These are phyloP conservation scores for Leccinum boreale DNA, from an alignment of 768 basidiomycete genomes.

Conservation along the genomic window DNA sequence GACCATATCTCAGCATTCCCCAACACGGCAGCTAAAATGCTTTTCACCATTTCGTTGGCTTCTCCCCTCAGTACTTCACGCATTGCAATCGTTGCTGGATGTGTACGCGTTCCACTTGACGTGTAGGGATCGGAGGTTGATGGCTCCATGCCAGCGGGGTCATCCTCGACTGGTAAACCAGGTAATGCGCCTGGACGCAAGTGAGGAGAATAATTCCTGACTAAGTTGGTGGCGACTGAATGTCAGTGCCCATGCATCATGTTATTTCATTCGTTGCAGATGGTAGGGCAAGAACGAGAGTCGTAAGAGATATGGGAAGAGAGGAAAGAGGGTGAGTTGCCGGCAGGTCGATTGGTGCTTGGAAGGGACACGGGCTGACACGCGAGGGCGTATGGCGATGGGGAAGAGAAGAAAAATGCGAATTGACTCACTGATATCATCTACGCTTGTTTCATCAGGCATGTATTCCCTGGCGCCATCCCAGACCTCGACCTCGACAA, in stretches of 20 bases:
- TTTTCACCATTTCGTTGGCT: constrained; percentile 73
- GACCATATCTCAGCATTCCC: constrained; percentile 49
- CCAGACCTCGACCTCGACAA: constrained; percentile 66
- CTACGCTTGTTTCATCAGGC: constrained; percentile 64
- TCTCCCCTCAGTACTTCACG: constrained; percentile 57
- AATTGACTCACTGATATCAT: constrained; percentile 78
- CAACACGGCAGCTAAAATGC: constrained; percentile 36
- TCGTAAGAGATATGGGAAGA: constrained; percentile 12
- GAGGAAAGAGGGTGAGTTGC: constrained; percentile 27
- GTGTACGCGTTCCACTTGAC: constrained; percentile 39
- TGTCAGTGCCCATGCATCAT: constrained; percentile 57
- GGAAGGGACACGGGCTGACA: constrained; percentile 17
- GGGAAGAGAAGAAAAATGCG: constrained; percentile 22
- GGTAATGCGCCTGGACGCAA: constrained; percentile 40
- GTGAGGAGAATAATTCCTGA: constrained; percentile 89
- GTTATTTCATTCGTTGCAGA: constrained; percentile 22
- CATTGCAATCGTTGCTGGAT: constrained; percentile 70
- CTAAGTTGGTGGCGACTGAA: constrained; percentile 84
- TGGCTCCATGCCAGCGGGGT: constrained; percentile 2
- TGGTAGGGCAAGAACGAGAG: constrained; percentile 34
- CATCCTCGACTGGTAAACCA: constrained; percentile 6
- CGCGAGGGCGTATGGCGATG: constrained; percentile 20
- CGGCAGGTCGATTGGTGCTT: constrained; percentile 25
- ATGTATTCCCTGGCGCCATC: constrained; percentile 72
- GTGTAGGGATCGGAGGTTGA: constrained; percentile 41